Conservation (phyloP, 805 yeast species). For the Saccharomycopsis sp. region DNA sequence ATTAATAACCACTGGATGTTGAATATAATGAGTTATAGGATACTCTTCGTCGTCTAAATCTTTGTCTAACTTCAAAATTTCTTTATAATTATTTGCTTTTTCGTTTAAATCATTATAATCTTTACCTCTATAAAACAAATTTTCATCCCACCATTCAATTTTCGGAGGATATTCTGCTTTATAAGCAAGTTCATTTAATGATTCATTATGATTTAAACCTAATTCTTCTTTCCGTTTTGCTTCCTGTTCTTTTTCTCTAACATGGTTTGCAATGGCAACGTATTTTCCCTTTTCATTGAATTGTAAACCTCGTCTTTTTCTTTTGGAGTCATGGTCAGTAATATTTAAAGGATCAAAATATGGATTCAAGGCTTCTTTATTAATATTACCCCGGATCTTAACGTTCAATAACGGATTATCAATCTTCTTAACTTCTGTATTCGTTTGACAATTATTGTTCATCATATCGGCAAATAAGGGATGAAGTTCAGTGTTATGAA, state of each 20-base stretch:
- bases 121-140: constrained; percentile 32
- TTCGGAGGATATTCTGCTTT: constrained; percentile 42
- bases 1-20: constrained; percentile 65
- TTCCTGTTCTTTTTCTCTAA: constrained; percentile 32
- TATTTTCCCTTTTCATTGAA: constrained; percentile 60
- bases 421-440: neutral
- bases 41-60: constrained; percentile 25
- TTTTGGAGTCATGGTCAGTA: constrained; percentile 5
- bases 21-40: constrained; percentile 62
- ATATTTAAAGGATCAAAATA: constrained; percentile 24
- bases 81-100: constrained; percentile 20
- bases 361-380: constrained; percentile 27
- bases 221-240: constrained; percentile 26
- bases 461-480: constrained; percentile 22
- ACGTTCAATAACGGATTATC: constrained; percentile 3
- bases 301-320: constrained; percentile 30
- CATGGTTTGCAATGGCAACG: constrained; percentile 31
- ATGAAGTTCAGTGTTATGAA: constrained; percentile 22
- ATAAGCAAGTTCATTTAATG: constrained; percentile 47
- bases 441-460: neutral
- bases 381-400: constrained; percentile 10
- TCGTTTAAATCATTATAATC: constrained; percentile 28
- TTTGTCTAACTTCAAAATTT: constrained; percentile 12
- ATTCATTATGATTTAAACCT: constrained; percentile 41
- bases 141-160: constrained; percentile 87